A percentile compares a stretch with the other conserved stretches of the same genome.
phyloP scores from a whole-genome alignment of 148 eudicot genomes.

The Arctostaphylos glauca region DNA sequence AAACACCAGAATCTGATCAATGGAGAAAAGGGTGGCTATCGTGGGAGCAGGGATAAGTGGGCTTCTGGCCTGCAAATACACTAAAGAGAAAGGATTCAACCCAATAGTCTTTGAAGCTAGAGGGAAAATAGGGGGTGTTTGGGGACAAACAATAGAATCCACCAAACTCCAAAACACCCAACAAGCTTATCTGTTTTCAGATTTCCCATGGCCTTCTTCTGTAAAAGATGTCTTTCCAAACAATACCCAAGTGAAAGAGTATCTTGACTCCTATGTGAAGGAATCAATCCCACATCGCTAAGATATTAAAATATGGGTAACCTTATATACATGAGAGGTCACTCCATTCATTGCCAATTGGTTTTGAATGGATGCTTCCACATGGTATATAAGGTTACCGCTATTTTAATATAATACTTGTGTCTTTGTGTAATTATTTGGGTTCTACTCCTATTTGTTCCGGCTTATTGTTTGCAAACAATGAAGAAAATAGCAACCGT shows the following conservation, averaged over 20 bases:
- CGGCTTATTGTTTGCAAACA: too few relatives aligned
- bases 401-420: too few relatives aligned
- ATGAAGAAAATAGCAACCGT: too few relatives aligned
- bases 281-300: too few relatives aligned
- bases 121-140: constrained; percentile 34
- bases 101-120: constrained; percentile 33
- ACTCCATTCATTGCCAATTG: too few relatives aligned
- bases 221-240: constrained; percentile 22
- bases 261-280: constrained; percentile 32
- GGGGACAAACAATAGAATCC: constrained; percentile 31
- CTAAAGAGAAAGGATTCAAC: constrained; percentile 24
- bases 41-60: constrained; percentile 44
- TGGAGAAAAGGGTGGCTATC: constrained; percentile 24
- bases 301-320: too few relatives aligned
- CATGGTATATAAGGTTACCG: too few relatives aligned
- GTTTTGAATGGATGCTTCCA: too few relatives aligned
- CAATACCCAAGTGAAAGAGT: constrained; percentile 26
- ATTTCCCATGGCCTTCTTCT: constrained; percentile 38
- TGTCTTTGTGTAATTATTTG: too few relatives aligned
- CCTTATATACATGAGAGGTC: too few relatives aligned
- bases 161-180: constrained; percentile 40
- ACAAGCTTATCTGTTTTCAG: constrained; percentile 27
- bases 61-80: constrained; percentile 37
- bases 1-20: constrained; percentile 6
- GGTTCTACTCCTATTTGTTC: too few relatives aligned